These are phyloP conservation scores for Nothophoma quercina DNA, from an alignment of 2,329 filamentous ascomycete species.

Conservation along the genomic window DNA sequence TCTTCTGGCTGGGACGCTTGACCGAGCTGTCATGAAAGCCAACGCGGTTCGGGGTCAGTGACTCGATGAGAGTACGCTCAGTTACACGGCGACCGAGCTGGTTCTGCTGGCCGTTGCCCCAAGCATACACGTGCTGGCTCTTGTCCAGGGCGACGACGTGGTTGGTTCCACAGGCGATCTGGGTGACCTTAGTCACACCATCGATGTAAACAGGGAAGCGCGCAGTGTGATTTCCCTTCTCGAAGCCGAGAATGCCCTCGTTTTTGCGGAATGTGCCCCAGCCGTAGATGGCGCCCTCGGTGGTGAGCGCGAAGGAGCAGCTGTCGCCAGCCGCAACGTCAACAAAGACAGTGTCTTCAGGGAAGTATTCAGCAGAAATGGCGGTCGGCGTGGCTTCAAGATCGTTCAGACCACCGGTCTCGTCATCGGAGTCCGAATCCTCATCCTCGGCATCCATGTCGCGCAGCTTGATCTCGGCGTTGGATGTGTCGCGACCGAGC, in stretches of 20 bases:
- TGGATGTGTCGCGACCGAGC: slow-evolving; percentile 75
- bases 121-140: slow-evolving; percentile 71
- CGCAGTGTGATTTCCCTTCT: slow-evolving; percentile 51
- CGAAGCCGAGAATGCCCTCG: slow-evolving; percentile 72
- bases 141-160: slow-evolving; percentile 73
- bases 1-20: slow-evolving; percentile 56
- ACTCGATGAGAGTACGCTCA: slow-evolving; percentile 64
- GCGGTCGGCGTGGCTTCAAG: slow-evolving; percentile 71
- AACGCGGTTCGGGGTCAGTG: slow-evolving; percentile 64
- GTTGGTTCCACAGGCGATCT: slow-evolving; percentile 72
- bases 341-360: slow-evolving; percentile 68
- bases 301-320: slow-evolving; percentile 77
- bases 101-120: slow-evolving; percentile 77
- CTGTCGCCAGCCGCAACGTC: slow-evolving; percentile 78
- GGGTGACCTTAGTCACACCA: slow-evolving; percentile 70
- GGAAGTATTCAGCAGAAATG: slow-evolving; percentile 64
- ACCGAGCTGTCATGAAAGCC: slow-evolving; percentile 56
- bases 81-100: slow-evolving; percentile 72
- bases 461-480: slow-evolving; percentile 66
- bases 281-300: slow-evolving; percentile 77
- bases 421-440: slow-evolving; percentile 55
- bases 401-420: slow-evolving; percentile 74
- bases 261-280: slow-evolving; percentile 83
- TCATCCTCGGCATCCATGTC: slow-evolving; percentile 61
- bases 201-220: slow-evolving; percentile 63